Evolutionary conservation across 768 basidiomycete species (phyloP).

Genomic region (Leccinum ochraceum): DNA sequence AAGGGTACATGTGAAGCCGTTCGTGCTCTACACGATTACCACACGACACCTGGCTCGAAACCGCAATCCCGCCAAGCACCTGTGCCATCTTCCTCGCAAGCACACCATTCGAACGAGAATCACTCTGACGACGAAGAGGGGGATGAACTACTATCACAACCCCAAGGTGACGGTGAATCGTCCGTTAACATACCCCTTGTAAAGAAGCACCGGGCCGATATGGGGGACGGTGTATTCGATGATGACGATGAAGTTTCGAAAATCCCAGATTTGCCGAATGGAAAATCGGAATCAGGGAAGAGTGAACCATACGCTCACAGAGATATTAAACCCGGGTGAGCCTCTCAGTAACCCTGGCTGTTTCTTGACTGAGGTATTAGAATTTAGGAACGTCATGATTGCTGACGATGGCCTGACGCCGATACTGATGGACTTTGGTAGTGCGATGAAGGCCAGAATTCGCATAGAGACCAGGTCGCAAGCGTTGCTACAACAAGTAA

Average conservation of each 20-base stretch:
- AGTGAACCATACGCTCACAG: conserved; percentile 90
- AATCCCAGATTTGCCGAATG: conserved; percentile 42
- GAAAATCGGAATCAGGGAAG: conserved; percentile 37
- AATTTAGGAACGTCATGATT: conserved; percentile 89
- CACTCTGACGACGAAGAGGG: conserved; percentile 59
- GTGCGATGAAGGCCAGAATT: conserved; percentile 83
- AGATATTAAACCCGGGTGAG: conserved; percentile 94
- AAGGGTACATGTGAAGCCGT: conserved; percentile 94
- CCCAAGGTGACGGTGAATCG: conserved; percentile 61
- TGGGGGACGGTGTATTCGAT: conserved; percentile 67
- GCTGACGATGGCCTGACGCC: conserved; percentile 83
- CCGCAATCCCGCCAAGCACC: conserved; percentile 24
- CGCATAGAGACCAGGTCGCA: conserved; percentile 79
- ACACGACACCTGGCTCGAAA: conserved; percentile 42
- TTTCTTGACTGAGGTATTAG: conserved; percentile 7
- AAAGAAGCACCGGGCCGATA: conserved; percentile 49
- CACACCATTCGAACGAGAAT: conserved; percentile 23
- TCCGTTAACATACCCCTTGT: conserved; percentile 60
- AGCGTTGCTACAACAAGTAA: conserved; percentile 86
- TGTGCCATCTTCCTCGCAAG: conserved; percentile 25
- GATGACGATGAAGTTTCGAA: conserved; percentile 64
- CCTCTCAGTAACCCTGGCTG: conserved; percentile 9
- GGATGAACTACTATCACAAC: conserved; percentile 71
- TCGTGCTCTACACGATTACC: conserved; percentile 91
- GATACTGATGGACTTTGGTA: conserved; percentile 99